Conservation (phyloP, 345 rosid species). For the Arabidopsis thaliana region DNA sequence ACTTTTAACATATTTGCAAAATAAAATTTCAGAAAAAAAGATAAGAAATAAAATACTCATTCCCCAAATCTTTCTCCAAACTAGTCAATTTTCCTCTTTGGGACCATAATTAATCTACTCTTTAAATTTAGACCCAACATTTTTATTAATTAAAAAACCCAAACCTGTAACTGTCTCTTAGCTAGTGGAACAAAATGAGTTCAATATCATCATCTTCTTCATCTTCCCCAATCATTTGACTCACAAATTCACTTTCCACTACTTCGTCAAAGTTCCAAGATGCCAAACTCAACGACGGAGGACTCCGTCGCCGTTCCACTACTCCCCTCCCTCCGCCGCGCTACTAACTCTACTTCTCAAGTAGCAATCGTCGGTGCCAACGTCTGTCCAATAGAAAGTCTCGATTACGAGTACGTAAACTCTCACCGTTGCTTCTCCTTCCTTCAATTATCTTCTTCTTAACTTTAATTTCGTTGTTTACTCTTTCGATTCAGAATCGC, state of each 20-base stretch:
- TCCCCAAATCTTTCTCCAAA: too few species aligned
- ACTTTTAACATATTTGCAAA: too few species aligned
- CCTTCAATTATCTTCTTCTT: background rate
- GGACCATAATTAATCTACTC: too few species aligned
- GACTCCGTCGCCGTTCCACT: slow-evolving; percentile 62
- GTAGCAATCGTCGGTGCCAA: slow-evolving; percentile 90
- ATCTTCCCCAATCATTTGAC: background rate
- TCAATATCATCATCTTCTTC: background rate
- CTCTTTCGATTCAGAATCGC: slow-evolving; percentile 54
- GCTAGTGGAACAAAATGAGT: background rate
- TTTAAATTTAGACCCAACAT: too few species aligned
- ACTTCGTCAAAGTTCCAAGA: background rate
- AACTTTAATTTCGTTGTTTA: background rate
- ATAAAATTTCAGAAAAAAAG: too few species aligned
- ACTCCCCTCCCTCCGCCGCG: slow-evolving; percentile 51
- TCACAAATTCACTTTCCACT: background rate
- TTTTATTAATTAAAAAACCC: too few species aligned
- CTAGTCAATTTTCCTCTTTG: too few species aligned
- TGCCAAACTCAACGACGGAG: slow-evolving; percentile 33
- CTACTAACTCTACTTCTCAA: slow-evolving; percentile 77
- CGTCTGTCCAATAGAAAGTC: slow-evolving; percentile 86
- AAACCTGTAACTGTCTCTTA: background rate
- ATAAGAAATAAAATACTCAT: too few species aligned
- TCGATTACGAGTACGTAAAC: slow-evolving; percentile 78
- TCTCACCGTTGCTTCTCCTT: background rate